Evolutionary conservation across 2,329 filamentous ascomycete species (phyloP).

Genomic region (Trichophaea hybrida): DNA sequence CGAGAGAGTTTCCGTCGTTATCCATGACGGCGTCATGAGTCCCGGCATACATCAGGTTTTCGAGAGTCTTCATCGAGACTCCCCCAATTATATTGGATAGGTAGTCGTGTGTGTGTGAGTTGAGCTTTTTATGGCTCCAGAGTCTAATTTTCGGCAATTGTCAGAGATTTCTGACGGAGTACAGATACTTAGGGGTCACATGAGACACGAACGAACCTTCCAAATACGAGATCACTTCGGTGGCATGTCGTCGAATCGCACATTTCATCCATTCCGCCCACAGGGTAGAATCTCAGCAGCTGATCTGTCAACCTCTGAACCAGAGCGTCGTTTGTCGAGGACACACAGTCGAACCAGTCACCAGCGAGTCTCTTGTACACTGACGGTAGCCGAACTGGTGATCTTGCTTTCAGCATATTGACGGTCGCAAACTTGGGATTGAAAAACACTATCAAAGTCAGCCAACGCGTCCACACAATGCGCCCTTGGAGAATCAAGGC

Average conservation of each 20-base stretch:
- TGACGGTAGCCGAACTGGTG: conserved; percentile 38
- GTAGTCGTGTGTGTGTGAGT: conserved; percentile 49
- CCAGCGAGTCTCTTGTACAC: conserved; percentile 39
- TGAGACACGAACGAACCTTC: conserved; percentile 33
- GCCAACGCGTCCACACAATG: neutral
- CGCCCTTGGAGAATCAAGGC: neutral
- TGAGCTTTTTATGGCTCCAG: conserved; percentile 52
- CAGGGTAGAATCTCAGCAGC: conserved; percentile 43
- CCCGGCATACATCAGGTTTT: conserved; percentile 45
- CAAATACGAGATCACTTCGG: conserved; percentile 45
- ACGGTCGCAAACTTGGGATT: conserved; percentile 44
- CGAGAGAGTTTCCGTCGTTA: conserved; percentile 39
- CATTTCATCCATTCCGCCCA: conserved; percentile 34
- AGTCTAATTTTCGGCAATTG: conserved; percentile 25
- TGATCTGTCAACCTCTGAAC: conserved; percentile 43
- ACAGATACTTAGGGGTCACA: neutral
- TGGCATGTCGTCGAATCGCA: conserved; percentile 50
- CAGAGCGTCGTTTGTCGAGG: conserved; percentile 35
- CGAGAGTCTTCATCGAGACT: conserved; percentile 44
- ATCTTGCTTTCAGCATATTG: conserved; percentile 44
- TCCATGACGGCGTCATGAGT: conserved; percentile 38
- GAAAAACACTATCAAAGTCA: conserved; percentile 40
- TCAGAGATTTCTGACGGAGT: neutral
- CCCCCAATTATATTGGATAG: conserved; percentile 49
- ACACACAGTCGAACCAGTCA: conserved; percentile 43